A percentile compares a stretch with the other conserved stretches of the same genome.
Evolutionary conservation across 345 rosid species (phyloP).

Genomic region (Anacardium occidentale): DNA sequence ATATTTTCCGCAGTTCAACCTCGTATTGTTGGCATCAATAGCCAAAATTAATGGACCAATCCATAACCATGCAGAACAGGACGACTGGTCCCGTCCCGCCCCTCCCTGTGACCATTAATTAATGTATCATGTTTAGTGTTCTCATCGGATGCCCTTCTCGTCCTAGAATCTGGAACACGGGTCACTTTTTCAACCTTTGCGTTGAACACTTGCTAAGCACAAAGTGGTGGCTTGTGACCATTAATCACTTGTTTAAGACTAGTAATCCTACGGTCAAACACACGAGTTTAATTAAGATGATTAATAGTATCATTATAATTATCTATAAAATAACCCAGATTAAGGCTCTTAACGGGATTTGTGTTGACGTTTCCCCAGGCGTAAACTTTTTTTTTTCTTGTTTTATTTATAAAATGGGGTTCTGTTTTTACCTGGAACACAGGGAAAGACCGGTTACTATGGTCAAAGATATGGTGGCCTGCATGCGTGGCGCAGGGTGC

Average conservation of each 20-base stretch:
- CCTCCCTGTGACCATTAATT: background rate
- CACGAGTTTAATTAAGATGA: background rate
- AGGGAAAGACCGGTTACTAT: background rate
- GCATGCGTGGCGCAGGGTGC: slow-evolving; percentile 20
- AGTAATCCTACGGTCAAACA: background rate
- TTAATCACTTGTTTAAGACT: background rate
- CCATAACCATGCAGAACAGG: background rate
- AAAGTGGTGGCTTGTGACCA: no score
- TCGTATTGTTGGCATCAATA: slow-evolving; percentile 23
- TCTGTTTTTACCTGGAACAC: background rate
- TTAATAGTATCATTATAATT: no score
- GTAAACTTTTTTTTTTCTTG: background rate
- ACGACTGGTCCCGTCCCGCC: background rate
- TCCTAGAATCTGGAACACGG: slow-evolving; percentile 10
- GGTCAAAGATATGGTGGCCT: slow-evolving; percentile 30
- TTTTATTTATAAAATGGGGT: no score
- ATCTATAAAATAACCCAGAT: background rate
- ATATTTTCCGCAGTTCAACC: slow-evolving; percentile 8
- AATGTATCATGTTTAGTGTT: background rate
- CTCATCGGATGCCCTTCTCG: slow-evolving; percentile 19
- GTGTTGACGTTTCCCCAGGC: slow-evolving; percentile 9
- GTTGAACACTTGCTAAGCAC: background rate
- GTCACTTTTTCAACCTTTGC: no score
- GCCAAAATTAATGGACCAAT: background rate
- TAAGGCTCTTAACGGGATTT: background rate